A percentile compares a stretch with the other conserved stretches of the same genome.
These are phyloP conservation scores for Hibiscus tridactylites DNA, from an alignment of 345 rosid genomes.

Conservation along the genomic window DNA sequence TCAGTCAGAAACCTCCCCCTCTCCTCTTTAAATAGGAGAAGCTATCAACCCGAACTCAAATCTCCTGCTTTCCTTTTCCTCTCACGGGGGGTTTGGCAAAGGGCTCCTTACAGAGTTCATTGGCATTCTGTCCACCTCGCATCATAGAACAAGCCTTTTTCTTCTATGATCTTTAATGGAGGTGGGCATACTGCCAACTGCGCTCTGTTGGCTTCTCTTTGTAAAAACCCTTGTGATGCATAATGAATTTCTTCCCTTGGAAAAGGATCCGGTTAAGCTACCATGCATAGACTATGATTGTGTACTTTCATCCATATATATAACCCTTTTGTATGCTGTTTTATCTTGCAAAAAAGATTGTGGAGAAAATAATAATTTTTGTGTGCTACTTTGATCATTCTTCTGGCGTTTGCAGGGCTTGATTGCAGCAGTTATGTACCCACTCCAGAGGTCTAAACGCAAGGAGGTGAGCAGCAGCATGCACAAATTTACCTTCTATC, in stretches of 20 bases:
- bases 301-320: neutral
- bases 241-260: constrained; percentile 1
- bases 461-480: neutral
- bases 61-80: neutral
- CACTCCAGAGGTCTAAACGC: neutral
- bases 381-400: constrained; percentile 7
- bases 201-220: constrained; percentile 72
- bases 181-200: constrained; percentile 96
- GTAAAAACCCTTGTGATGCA: constrained; percentile 58
- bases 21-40: constrained; percentile 3
- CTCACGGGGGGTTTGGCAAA: constrained; percentile 83
- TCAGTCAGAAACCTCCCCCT: constrained; percentile 2
- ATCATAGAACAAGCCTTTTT: neutral
- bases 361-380: neutral
- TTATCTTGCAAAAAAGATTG: neutral
- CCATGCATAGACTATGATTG: neutral
- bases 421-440: neutral
- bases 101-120: constrained; percentile 73
- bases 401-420: neutral
- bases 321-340: neutral
- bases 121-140: constrained; percentile 99
- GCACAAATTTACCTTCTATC: neutral
- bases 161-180: constrained; percentile 17
- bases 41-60: neutral
- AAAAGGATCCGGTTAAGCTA: constrained; percentile 17